phyloP scores from a whole-genome alignment of 2,329 filamentous ascomycete genomes.

The Aphanocladium album region DNA sequence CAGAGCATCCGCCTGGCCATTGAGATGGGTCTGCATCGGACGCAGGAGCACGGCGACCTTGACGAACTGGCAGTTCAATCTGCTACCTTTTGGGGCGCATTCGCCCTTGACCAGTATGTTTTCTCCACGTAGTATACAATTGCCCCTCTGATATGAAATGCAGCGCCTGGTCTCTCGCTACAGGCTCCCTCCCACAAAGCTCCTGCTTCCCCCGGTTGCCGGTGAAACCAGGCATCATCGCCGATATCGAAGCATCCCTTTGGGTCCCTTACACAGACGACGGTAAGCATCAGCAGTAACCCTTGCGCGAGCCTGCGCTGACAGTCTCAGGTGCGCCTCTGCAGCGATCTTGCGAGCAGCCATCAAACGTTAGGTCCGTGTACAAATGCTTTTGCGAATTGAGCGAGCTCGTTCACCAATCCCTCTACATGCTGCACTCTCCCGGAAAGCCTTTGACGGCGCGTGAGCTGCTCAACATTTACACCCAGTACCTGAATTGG shows the following conservation, averaged over 20 bases:
- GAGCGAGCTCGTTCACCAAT: conserved; percentile 68
- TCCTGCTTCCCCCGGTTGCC: conserved; percentile 53
- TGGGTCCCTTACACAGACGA: conserved; percentile 57
- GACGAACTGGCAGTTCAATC: conserved; percentile 54
- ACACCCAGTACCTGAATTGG: conserved; percentile 67
- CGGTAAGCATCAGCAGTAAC: conserved; percentile 35
- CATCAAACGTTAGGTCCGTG: conserved; percentile 63
- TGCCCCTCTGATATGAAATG: background rate
- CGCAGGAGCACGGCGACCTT: conserved; percentile 43
- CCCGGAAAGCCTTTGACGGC: conserved; percentile 62
- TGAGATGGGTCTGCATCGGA: conserved; percentile 63
- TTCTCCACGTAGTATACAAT: conserved; percentile 17
- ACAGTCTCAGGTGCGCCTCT: conserved; percentile 41
- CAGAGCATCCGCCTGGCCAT: conserved; percentile 67
- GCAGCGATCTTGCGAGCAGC: conserved; percentile 53
- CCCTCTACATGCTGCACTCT: conserved; percentile 66
- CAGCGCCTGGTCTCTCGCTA: conserved; percentile 62
- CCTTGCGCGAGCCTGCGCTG: background rate
- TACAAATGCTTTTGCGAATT: conserved; percentile 67
- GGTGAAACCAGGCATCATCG: conserved; percentile 56
- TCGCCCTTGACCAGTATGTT: conserved; percentile 60
- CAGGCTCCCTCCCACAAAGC: conserved; percentile 56
- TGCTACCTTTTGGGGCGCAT: conserved; percentile 59
- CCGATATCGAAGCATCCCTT: conserved; percentile 53
- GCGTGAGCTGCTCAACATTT: conserved; percentile 57